Conservation (phyloP, 2,329 filamentous ascomycete genomes). For the Penicillium sp. region DNA sequence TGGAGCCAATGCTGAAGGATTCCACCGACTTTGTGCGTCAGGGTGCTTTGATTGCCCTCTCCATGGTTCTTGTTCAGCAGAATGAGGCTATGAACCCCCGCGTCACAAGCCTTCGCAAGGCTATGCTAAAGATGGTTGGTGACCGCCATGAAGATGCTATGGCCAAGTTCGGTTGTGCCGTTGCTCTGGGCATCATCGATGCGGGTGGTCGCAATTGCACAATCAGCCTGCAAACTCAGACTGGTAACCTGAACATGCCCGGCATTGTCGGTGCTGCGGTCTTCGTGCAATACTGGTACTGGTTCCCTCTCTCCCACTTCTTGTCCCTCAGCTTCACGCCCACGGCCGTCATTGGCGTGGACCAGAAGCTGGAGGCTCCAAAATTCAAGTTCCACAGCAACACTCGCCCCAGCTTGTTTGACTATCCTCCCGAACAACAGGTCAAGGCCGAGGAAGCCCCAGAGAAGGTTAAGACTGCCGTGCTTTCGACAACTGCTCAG, state of each 20-base stretch:
- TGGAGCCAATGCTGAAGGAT: conserved; percentile 99
- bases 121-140: conserved; percentile 87
- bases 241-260: conserved; percentile 97
- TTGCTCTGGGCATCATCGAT: conserved; percentile 96
- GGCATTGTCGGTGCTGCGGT: conserved; percentile 97
- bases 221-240: conserved; percentile 95
- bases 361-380: conserved; percentile 90
- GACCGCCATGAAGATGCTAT: conserved; percentile 98
- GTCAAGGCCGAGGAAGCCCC: conserved; percentile 93
- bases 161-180: conserved; percentile 95
- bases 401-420: conserved; percentile 90
- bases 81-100: conserved; percentile 99
- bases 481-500: conserved; percentile 94
- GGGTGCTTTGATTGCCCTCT: conserved; percentile 87
- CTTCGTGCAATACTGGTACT: conserved; percentile 99
- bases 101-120: conserved; percentile 86
- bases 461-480: conserved; percentile 90
- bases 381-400: conserved; percentile 96
- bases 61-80: conserved; percentile 99
- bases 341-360: conserved; percentile 91
- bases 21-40: conserved; percentile 98
- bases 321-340: conserved; percentile 94
- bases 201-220: conserved; percentile 98
- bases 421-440: conserved; percentile 96
- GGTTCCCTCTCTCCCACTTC: conserved; percentile 99